Percentiles rank a stretch among this genome's conserved stretches.
phyloP scores from a whole-genome alignment of 352 stramenopile genomes.

The Globisporangium uncinulatum region DNA sequence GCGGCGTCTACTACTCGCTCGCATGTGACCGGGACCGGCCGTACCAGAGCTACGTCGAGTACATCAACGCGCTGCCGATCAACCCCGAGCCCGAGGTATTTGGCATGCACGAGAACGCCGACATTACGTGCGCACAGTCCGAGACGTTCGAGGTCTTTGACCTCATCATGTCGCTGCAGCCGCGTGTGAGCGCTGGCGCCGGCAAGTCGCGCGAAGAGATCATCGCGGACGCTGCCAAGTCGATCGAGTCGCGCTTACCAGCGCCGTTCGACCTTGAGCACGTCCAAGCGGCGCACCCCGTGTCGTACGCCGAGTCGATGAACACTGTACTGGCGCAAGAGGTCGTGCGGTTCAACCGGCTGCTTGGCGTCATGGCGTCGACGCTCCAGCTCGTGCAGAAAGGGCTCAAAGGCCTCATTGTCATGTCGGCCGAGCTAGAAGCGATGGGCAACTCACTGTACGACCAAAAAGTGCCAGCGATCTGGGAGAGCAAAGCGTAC shows the following conservation, averaged over 20 bases:
- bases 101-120: conserved; percentile 93
- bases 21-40: conserved; percentile 60
- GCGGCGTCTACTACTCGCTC: conserved; percentile 86
- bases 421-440: conserved; percentile 84
- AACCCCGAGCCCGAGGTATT: conserved; percentile 91
- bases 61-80: conserved; percentile 90
- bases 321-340: conserved; percentile 93
- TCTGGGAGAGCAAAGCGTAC: conserved; percentile 89
- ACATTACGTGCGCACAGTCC: conserved; percentile 89
- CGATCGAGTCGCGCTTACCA: conserved; percentile 63
- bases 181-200: conserved; percentile 51
- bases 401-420: conserved; percentile 71
- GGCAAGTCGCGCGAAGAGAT: conserved; percentile 76
- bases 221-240: conserved; percentile 64
- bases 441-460: conserved; percentile 83
- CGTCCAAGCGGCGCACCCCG: conserved; percentile 80
- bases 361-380: conserved; percentile 58
- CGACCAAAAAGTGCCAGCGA: conserved; percentile 84
- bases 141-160: conserved; percentile 87
- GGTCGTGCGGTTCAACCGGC: conserved; percentile 79
- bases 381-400: conserved; percentile 68
- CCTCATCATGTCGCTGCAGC: conserved; percentile 81
- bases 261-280: conserved; percentile 71
- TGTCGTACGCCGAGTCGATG: conserved; percentile 92
- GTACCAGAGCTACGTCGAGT: conserved; percentile 87